phyloP scores from a whole-genome alignment of 441 rosid species.

The Flueggea neowawraea region DNA sequence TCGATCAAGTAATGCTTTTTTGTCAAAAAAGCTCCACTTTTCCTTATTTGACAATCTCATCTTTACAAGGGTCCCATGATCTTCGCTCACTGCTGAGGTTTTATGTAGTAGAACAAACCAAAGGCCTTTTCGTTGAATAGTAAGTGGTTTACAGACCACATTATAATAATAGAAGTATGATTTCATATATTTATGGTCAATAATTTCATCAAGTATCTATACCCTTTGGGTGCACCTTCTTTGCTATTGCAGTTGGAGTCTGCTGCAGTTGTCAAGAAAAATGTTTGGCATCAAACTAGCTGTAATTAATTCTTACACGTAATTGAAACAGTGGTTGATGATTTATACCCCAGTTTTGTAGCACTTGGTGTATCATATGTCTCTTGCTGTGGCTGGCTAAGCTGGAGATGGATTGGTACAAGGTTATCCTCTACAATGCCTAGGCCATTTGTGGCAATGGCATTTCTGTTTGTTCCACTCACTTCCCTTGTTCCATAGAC shows the following conservation, averaged over 20 bases:
- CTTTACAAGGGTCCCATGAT: constrained; percentile 26
- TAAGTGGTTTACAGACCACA: constrained; percentile 37
- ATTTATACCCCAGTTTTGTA: constrained; percentile 50
- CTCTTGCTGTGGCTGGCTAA: constrained; percentile 80
- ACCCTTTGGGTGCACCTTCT: constrained; percentile 23
- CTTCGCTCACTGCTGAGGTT: constrained; percentile 25
- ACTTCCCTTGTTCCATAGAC: constrained; percentile 58
- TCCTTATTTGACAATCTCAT: constrained; percentile 28
- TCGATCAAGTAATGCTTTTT: no score
- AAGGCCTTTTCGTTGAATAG: constrained; percentile 21
- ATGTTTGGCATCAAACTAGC: constrained; percentile 21
- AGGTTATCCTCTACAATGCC: constrained; percentile 48
- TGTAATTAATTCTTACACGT: constrained; percentile 5
- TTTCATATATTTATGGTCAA: constrained; percentile 16
- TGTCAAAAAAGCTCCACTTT: constrained; percentile 8
- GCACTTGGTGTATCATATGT: constrained; percentile 47
- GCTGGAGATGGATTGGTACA: constrained; percentile 75
- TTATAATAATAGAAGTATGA: constrained; percentile 30
- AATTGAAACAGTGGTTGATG: constrained; percentile 13
- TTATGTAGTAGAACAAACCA: constrained; percentile 13
- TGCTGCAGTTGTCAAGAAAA: constrained; percentile 41
- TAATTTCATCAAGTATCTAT: constrained; percentile 20
- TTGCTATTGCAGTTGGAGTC: constrained; percentile 56
- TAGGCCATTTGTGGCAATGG: constrained; percentile 42
- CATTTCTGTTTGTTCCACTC: constrained; percentile 41